These are phyloP conservation scores for Aspergillus texensis DNA, from an alignment of 2,329 filamentous ascomycete genomes.

Conservation along the genomic window DNA sequence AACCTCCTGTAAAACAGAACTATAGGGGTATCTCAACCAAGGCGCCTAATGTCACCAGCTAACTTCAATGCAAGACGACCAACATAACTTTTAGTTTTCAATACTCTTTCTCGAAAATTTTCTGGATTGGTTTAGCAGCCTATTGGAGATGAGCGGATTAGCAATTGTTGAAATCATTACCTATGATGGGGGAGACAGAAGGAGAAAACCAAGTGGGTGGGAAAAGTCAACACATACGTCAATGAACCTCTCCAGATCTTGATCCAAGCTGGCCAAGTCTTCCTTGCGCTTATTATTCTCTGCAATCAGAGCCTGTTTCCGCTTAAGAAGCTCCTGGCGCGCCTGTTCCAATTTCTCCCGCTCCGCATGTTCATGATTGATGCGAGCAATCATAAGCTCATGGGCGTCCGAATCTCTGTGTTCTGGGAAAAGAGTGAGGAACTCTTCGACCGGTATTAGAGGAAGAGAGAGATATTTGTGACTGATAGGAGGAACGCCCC, in stretches of 20 bases:
- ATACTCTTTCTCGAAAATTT: conserved; percentile 76
- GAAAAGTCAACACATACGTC: conserved; percentile 61
- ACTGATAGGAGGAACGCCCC: conserved; percentile 14
- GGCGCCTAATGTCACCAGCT: conserved; percentile 19
- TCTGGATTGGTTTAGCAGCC: conserved; percentile 87
- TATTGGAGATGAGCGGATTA: conserved; percentile 38
- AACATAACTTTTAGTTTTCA: conserved; percentile 22
- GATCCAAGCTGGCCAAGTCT: conserved; percentile 86
- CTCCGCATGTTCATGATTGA: conserved; percentile 85
- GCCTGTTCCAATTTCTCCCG: conserved; percentile 84
- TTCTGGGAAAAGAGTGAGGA: conserved; percentile 75
- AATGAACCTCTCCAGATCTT: conserved; percentile 91
- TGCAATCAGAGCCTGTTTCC: conserved; percentile 68
- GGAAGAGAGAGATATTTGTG: conserved; percentile 88
- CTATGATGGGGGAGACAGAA: neutral
- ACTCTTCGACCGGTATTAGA: conserved; percentile 80
- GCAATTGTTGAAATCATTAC: conserved; percentile 7
- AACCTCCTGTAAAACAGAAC: conserved; percentile 4
- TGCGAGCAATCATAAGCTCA: conserved; percentile 83
- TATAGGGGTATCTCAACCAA: conserved; percentile 30
- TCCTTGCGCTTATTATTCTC: conserved; percentile 93
- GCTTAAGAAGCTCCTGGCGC: conserved; percentile 73
- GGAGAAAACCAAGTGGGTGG: neutral
- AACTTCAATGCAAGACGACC: conserved; percentile 13
- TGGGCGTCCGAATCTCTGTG: conserved; percentile 73